Percentiles rank a stretch among this genome's conserved stretches.
Conservation (phyloP, 805 yeast species). For the Barnettozyma siamensis region DNA sequence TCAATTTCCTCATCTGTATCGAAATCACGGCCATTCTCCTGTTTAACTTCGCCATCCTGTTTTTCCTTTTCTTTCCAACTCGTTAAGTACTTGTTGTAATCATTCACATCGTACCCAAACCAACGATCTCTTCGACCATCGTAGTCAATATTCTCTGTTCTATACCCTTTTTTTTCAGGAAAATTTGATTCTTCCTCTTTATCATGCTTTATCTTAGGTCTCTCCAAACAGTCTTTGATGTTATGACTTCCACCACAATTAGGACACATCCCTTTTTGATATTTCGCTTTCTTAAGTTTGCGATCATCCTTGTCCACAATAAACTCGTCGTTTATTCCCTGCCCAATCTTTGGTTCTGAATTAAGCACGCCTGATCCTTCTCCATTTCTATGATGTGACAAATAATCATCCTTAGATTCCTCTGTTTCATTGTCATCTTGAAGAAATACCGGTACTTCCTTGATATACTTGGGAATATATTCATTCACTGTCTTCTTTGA, state of each 20-base stretch:
- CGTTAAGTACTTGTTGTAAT: slow-evolving; percentile 47
- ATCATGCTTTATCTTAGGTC: slow-evolving; percentile 37
- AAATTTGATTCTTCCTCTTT: slow-evolving; percentile 8
- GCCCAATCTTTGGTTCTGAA: slow-evolving; percentile 48
- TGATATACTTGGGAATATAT: slow-evolving; percentile 36
- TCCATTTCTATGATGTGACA: slow-evolving; percentile 50
- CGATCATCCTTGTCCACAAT: slow-evolving; percentile 9
- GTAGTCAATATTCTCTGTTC: slow-evolving; percentile 23
- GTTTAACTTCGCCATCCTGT: slow-evolving; percentile 13
- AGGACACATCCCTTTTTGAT: slow-evolving; percentile 38
- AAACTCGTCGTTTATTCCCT: slow-evolving; percentile 48
- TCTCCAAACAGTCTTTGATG: slow-evolving; percentile 51
- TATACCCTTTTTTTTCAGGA: slow-evolving; percentile 10
- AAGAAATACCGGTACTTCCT: slow-evolving; percentile 37
- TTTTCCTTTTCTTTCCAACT: slow-evolving; percentile 39
- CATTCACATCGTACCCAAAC: slow-evolving; percentile 69
- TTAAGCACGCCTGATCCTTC: slow-evolving; percentile 25
- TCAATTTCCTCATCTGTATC: slow-evolving; percentile 42
- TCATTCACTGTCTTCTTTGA: slow-evolving; percentile 22
- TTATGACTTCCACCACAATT: slow-evolving; percentile 56
- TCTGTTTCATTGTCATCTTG: slow-evolving; percentile 15
- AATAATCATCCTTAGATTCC: slow-evolving; percentile 32
- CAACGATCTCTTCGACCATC: slow-evolving; percentile 27
- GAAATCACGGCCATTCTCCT: slow-evolving; percentile 8
- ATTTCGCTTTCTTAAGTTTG: slow-evolving; percentile 7